These are phyloP conservation scores for Phytopythium sindhum DNA, from an alignment of 352 stramenopile genomes.

Conservation along the genomic window DNA sequence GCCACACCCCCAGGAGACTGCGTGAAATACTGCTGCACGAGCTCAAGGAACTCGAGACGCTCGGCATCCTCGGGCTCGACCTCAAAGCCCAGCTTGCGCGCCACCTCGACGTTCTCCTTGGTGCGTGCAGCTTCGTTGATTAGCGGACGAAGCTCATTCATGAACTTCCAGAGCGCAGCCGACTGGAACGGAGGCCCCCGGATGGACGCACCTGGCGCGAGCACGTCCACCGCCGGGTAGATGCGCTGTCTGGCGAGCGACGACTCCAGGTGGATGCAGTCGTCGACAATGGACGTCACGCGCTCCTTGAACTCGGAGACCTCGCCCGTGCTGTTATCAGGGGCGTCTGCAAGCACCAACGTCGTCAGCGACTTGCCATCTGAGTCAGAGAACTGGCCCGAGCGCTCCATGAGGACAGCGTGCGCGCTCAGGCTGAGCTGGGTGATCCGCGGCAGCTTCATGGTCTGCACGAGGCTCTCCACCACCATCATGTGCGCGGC, in stretches of 20 bases:
- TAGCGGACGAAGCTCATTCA: slow-evolving; percentile 50
- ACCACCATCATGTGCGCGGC: slow-evolving; percentile 70
- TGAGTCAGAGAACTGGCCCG: slow-evolving; percentile 51
- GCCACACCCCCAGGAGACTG: slow-evolving; percentile 22
- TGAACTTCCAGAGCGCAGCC: slow-evolving; percentile 62
- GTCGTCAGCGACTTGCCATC: slow-evolving; percentile 54
- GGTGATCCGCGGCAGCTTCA: slow-evolving; percentile 56
- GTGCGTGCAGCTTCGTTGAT: slow-evolving; percentile 60
- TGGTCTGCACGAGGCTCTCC: slow-evolving; percentile 67
- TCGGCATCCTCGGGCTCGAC: slow-evolving; percentile 70
- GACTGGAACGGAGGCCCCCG: slow-evolving; percentile 75
- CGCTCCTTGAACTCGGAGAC: slow-evolving; percentile 61
- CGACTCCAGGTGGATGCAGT: slow-evolving; percentile 52
- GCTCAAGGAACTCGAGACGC: slow-evolving; percentile 59
- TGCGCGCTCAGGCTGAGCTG: slow-evolving; percentile 67
- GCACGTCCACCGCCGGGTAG: slow-evolving; percentile 70
- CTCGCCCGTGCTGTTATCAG: slow-evolving; percentile 40
- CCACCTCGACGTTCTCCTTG: slow-evolving; percentile 58
- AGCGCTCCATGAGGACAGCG: slow-evolving; percentile 75
- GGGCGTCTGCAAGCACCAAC: slow-evolving; percentile 62
- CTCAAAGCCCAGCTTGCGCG: slow-evolving; percentile 66
- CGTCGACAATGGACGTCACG: slow-evolving; percentile 69
- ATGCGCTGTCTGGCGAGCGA: slow-evolving; percentile 44
- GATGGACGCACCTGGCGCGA: slow-evolving; percentile 56
- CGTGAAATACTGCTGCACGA: slow-evolving; percentile 76